Evolutionary conservation across 2,329 filamentous ascomycete species (phyloP).

Genomic region (Botrytis paeoniae): DNA sequence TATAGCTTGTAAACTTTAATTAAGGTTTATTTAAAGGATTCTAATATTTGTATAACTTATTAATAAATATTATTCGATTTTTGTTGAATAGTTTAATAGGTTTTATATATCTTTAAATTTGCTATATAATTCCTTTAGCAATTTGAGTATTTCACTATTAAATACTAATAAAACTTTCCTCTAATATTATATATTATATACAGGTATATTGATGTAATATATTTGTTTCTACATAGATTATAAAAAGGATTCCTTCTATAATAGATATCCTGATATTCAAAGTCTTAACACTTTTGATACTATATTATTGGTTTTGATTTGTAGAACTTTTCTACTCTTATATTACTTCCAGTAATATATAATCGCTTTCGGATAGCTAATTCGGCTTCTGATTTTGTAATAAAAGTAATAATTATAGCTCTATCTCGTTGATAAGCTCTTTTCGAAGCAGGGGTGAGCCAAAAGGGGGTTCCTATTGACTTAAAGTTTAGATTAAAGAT

Average conservation of each 20-base stretch:
- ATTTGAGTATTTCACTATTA: not conserved
- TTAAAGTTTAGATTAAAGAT: no score
- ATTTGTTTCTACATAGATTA: rapidly evolving
- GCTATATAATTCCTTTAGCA: not conserved
- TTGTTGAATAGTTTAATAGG: no score
- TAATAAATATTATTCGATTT: not conserved
- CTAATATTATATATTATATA: not conserved
- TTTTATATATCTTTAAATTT: not conserved
- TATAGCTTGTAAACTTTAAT: no score
- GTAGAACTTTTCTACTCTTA: not conserved
- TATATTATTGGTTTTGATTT: not conserved
- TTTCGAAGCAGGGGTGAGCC: not conserved
- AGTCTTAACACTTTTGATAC: not conserved
- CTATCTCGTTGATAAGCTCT: not conserved
- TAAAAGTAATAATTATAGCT: not conserved
- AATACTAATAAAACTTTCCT: not conserved
- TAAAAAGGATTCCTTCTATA: not conserved
- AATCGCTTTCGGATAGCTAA: not conserved
- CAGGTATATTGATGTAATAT: not conserved
- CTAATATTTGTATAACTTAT: not conserved
- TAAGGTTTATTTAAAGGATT: no score
- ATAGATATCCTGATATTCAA: not conserved
- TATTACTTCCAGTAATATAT: not conserved
- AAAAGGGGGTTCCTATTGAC: no score
- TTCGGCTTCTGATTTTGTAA: not conserved